Base-by-base conservation (phyloP, 306 rosid genomes). In the Pyrus betulifolia region DNA sequence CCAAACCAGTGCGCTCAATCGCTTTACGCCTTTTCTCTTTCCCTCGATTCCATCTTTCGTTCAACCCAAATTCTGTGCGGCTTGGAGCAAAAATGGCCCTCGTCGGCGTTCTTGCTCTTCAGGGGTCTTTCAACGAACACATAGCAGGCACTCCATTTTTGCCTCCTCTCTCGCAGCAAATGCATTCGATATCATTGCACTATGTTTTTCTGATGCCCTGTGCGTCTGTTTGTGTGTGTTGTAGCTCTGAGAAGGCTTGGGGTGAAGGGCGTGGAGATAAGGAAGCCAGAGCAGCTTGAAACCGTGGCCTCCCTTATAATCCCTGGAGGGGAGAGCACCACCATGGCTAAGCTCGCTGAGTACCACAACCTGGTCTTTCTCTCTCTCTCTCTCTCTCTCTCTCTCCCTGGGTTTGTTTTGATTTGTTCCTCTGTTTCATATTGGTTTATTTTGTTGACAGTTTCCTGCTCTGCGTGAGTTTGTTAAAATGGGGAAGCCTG, bases 251-350 rank as follows among this genome's bases (percentile, higher is more conserved):
- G 92, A 80, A 95, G 93, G 87, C 77, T 95, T 14, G 97, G 97
- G 44, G 97, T 95, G 33, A 86, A 90, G 82, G 96, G 96, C 10
- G 87, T 92, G 38, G 97, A 95, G 85, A 83, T 95, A 84, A 87
- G 90, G 84, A 95, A 92, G 81, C 93, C 97, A 1, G 97, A 90
- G 76, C 99, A 95, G 80, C 99, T 95, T 81, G 85, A 72, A 19
- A 74, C 57, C 6, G 85, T 95, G n/a, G 72, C 82, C 23, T 92
- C 99, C 19, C 89, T 95, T 21, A 95, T 95, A 74, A 90, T 95
- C 67, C 99, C 99, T 4, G 99, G 99, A 21, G 99, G 99, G 72
- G 97, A 95, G 75, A 95, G 99, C 78, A 95, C 99, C 80, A 89
- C 97, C 78, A 95, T 95, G 99, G 97, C 97, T 62, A 95, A 90